Evolutionary conservation across 768 basidiomycete species (phyloP), one percentile per base, ranked within the genome.

Genomic region (Gautieria morchelliformis): DNA sequence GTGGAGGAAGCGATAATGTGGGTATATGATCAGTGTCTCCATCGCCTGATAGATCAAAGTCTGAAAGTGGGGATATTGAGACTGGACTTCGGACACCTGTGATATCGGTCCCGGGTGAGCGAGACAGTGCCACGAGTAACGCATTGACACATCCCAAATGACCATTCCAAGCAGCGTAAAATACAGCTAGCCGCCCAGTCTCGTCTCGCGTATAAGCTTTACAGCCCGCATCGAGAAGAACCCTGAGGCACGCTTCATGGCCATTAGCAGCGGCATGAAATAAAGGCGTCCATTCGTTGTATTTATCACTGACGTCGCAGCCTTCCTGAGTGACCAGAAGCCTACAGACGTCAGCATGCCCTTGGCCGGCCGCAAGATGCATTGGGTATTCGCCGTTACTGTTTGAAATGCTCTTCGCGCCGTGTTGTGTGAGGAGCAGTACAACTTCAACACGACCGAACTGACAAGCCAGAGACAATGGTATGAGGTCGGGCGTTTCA

Each of bases 151-250:
- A 89, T 19, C 73, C 71, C 52, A 84, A 79, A 66, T 93, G 89
- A 2, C 93, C 95, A 65, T 91, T 91, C 93, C 95, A 99, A 4
- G 92, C 93, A 1, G 95, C 93, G 66, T 97, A 97, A 72, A 96
- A 93, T 44, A 93, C 78, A 17, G 95, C 83, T 39, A 81, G 78
- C 64, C 91, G 87, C 10, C 85, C 86, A 46, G 87, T 75, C 70
- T 99, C 96, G 69, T 98, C 96, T 35, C 74, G 75, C 39, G 78
- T 77, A 63, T 84, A 78, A n/a, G 89, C 81, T 52, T 86, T 80
- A 60, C 85, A 81, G 6, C 90, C 87, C 6, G 89, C 90, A 48
- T 83, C 79, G 8, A 98, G 75, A 20, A 98, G 78, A n/a, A 89
- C 77, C 40, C 73, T 72, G 42, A 97, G 79, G 65, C 89, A 95